These are phyloP conservation scores for Glycine latifolia DNA, from an alignment of 306 rosid genomes.

Conservation along the genomic window DNA sequence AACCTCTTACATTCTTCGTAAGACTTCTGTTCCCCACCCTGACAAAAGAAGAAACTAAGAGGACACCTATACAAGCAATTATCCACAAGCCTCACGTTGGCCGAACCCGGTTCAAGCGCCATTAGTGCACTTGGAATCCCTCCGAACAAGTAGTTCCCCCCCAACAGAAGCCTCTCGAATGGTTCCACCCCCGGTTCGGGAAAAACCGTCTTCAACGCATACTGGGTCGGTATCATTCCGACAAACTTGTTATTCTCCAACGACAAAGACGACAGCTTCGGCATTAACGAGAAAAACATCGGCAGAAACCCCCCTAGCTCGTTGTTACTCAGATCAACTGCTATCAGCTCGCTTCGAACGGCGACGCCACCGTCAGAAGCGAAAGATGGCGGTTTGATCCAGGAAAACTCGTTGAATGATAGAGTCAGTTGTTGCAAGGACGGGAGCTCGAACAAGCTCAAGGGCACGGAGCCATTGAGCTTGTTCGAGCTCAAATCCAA, in stretches of 20 bases:
- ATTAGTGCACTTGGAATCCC: constrained; percentile 68
- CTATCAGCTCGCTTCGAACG: constrained; percentile 58
- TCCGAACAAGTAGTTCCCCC: constrained; percentile 79
- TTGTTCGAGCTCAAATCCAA: constrained; percentile 73
- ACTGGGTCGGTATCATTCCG: constrained; percentile 76
- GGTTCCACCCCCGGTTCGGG: constrained; percentile 60
- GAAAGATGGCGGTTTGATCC: constrained; percentile 43
- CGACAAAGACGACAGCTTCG: constrained; percentile 77
- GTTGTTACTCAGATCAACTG: constrained; percentile 80
- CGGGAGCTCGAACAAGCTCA: constrained; percentile 60
- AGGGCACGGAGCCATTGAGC: constrained; percentile 61
- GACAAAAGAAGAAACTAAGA: constrained; percentile 70
- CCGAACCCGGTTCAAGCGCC: constrained; percentile 66
- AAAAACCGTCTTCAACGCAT: constrained; percentile 70
- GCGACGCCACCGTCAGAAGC: too few species aligned
- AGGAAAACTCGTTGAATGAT: constrained; percentile 66
- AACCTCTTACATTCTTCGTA: constrained; percentile 53
- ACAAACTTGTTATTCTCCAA: constrained; percentile 72
- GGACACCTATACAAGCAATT: constrained; percentile 85
- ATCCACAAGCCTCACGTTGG: constrained; percentile 63
- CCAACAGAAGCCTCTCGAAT: constrained; percentile 69
- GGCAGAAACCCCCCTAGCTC: constrained; percentile 65
- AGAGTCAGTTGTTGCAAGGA: constrained; percentile 77
- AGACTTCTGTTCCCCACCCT: constrained; percentile 78
- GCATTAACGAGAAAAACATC: constrained; percentile 65